Conservation (phyloP, 2,329 filamentous ascomycete genomes). For the Penicillium olsonii region DNA sequence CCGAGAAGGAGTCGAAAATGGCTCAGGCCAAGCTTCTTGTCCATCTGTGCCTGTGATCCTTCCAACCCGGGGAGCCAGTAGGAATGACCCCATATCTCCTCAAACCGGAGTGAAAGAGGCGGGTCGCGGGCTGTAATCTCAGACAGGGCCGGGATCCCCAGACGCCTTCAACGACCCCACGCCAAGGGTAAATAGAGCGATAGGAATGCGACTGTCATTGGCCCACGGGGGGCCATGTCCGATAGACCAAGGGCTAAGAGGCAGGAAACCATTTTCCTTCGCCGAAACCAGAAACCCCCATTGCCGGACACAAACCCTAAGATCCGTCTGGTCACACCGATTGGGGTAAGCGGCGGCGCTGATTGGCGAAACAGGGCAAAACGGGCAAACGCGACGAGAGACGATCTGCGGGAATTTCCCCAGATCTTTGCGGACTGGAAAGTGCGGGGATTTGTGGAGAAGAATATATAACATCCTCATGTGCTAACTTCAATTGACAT, state of each 20-base stretch:
- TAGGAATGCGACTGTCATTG: neutral
- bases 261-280: neutral
- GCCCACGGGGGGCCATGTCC: neutral
- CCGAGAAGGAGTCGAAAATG: neutral
- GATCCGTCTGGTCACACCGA: neutral
- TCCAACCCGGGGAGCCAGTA: neutral
- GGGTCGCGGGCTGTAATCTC: neutral
- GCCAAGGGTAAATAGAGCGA: neutral
- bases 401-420: constrained; percentile 8
- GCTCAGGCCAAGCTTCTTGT: neutral
- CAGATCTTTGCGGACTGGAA: constrained; percentile 1
- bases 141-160: neutral
- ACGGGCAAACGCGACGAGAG: no score
- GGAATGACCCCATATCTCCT: neutral
- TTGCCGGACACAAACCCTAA: neutral
- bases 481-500: no score
- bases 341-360: neutral
- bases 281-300: neutral
- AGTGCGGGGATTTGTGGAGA: constrained; percentile 4
- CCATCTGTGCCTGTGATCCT: neutral
- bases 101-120: neutral
- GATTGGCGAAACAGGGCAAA: neutral
- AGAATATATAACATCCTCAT: no score
- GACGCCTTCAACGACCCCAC: neutral
- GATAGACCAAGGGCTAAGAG: neutral